Conservation (phyloP, 2,329 filamentous ascomycete species). For the Colletotrichum spinosum region DNA sequence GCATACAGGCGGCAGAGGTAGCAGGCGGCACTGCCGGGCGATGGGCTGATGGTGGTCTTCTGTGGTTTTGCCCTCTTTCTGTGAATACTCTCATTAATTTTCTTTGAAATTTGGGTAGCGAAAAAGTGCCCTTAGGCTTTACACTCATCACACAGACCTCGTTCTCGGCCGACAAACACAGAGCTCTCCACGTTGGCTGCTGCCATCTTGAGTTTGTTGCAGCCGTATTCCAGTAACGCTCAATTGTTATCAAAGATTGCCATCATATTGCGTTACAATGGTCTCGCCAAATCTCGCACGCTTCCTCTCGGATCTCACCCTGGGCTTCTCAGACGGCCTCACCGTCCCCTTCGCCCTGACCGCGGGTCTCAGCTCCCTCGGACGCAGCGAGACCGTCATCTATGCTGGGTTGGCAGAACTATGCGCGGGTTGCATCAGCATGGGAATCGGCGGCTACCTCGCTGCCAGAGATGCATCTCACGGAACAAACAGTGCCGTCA, state of each 20-base stretch:
- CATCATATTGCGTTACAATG: background rate
- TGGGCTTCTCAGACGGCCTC: conserved; percentile 79
- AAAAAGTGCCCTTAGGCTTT: too few relatives aligned
- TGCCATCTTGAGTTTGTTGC: too few relatives aligned
- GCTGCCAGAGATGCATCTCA: conserved; percentile 60
- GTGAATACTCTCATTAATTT: too few relatives aligned
- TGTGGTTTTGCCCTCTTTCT: too few relatives aligned
- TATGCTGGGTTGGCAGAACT: conserved; percentile 77
- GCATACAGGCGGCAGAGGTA: too few relatives aligned
- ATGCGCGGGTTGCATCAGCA: conserved; percentile 77
- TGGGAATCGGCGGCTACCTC: conserved; percentile 79
- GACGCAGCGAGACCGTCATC: conserved; percentile 71
- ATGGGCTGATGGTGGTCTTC: too few relatives aligned
- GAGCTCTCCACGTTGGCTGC: background rate
- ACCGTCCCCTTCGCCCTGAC: conserved; percentile 82
- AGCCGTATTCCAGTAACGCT: too few relatives aligned
- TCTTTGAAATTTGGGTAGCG: too few relatives aligned
- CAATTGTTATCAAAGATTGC: background rate
- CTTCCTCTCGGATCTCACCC: conserved; percentile 73
- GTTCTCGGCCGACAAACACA: accelerated
- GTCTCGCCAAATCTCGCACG: conserved; percentile 45
- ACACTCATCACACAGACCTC: too few relatives aligned
- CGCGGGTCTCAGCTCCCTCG: conserved; percentile 73
- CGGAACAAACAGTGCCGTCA: conserved; percentile 3
- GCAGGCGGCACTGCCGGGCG: too few relatives aligned